Percentiles rank a stretch among this genome's conserved stretches.
These are phyloP conservation scores for Curvularia sp. DNA, from an alignment of 2,329 filamentous ascomycete species.

Conservation along the genomic window DNA sequence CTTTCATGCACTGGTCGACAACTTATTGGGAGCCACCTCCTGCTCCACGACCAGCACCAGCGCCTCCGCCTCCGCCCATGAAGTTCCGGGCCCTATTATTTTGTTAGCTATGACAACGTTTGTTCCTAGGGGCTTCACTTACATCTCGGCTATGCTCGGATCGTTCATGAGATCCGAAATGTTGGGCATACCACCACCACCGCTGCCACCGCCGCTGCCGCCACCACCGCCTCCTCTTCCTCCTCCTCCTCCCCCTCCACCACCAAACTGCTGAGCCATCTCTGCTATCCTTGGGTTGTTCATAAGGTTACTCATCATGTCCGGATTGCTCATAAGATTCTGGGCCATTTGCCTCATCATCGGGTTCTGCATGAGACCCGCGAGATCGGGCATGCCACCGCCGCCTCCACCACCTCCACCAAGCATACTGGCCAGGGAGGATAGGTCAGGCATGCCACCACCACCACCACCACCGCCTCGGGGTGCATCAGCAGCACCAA, in stretches of 20 bases:
- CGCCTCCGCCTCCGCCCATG: conserved; percentile 61
- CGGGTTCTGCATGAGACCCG: conserved; percentile 71
- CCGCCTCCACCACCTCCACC: conserved; percentile 63
- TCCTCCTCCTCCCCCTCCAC: conserved; percentile 48
- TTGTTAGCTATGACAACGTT: conserved; percentile 10
- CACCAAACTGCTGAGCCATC: conserved; percentile 79
- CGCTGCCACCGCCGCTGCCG: too few relatives aligned
- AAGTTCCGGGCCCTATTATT: conserved; percentile 67
- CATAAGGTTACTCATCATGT: conserved; percentile 91
- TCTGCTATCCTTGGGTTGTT: conserved; percentile 86
- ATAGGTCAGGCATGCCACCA: conserved; percentile 84
- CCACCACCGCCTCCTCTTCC: conserved; percentile 73
- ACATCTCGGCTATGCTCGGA: conserved; percentile 91
- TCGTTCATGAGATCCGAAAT: conserved; percentile 87
- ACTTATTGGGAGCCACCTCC: conserved; percentile 31
- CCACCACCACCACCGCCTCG: conserved; percentile 67
- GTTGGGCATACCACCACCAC: conserved; percentile 89
- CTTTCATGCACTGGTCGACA: neutral
- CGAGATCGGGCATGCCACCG: conserved; percentile 85
- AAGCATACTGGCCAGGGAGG: conserved; percentile 67
- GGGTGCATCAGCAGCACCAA: conserved; percentile 54
- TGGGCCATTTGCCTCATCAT: conserved; percentile 99
- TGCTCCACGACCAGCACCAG: conserved; percentile 32
- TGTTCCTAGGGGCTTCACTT: conserved; percentile 55
- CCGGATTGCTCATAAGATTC: conserved; percentile 95